Base-by-base conservation (phyloP, 1,284 basidiomycete species). In the Gomphus sp. region DNA sequence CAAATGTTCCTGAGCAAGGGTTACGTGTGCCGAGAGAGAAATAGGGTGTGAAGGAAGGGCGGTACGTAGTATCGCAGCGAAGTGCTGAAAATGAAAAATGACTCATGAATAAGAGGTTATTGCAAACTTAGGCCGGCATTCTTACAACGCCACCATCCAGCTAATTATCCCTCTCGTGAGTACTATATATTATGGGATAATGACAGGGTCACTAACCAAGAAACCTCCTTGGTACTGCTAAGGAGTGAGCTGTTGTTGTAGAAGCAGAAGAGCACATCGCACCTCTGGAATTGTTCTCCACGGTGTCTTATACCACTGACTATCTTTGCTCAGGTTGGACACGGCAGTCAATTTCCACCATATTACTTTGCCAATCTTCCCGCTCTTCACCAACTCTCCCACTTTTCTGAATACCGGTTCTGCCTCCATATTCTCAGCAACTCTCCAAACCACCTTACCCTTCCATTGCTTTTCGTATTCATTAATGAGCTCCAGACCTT, bases 201-300 rank as follows among this genome's bases (percentile, higher is more conserved):
- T 37, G 4, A 36, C 39, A 39, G 39, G 16, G 33, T 18, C 39
- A 71, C 83, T 70, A 66, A 87, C 84, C 71, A 87, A 63, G 70
- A 88, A 87, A 47, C 89, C 89, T 37, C 90, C 89, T 74, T 92
- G 89, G 67, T 91, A 91, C 82, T 91, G 64, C 59, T 62, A 31
- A 36, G 9, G 9, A 7, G 52, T 45, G 50, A 48, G 49, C 47
- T 41, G 11, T n/a, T 28, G 9, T 9, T 52, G 53, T 47, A 47
- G 44, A 57, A 53, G 60, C 8, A 7, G 8, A 1, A 6, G 36
- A 43, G 36, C 8, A 53, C 18, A 28, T 76, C 83, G 67, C 65
- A 88, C 87, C 58, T 87, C 85, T n/a, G 90, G 89, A 56, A 89
- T 73, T 2, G 85, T 90, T 50, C 90, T 76, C 90, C 89, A 93